Percentiles rank a stretch among this genome's conserved stretches.
These are phyloP conservation scores for Colletotrichum chrysophilum DNA, from an alignment of 2,329 filamentous ascomycete species.

Conservation along the genomic window DNA sequence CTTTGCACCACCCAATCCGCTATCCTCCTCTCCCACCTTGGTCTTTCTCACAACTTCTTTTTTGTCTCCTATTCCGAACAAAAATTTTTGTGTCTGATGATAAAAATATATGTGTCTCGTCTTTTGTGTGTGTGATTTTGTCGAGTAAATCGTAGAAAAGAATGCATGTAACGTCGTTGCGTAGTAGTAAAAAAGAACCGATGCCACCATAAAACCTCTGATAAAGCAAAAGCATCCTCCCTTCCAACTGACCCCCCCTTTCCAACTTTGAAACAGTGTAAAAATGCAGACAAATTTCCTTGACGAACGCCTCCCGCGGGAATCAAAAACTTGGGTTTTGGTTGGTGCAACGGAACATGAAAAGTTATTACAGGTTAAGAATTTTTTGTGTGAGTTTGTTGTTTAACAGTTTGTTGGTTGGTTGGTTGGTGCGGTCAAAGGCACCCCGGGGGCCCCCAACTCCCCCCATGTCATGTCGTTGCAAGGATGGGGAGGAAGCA, in stretches of 20 bases:
- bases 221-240: slow-evolving; percentile 3
- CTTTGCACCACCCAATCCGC: neutral
- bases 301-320: neutral
- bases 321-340: neutral
- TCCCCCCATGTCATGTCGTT: neutral
- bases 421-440: neutral
- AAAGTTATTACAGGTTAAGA: slow-evolving; percentile 14
- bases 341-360: slow-evolving; percentile 1
- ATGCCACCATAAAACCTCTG: neutral
- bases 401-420: neutral
- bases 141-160: slow-evolving; percentile 3
- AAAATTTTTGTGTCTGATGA: neutral
- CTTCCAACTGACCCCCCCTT: neutral
- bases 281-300: slow-evolving; percentile 6
- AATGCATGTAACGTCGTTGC: slow-evolving; percentile 8
- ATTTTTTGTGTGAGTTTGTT: neutral
- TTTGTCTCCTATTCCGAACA: neutral
- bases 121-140: slow-evolving; percentile 1
- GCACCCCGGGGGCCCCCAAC: neutral
- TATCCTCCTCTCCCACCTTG: neutral
- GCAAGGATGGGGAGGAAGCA: neutral
- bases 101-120: slow-evolving; percentile 1
- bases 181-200: neutral
- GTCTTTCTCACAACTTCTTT: neutral
- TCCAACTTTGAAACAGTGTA: neutral